Evolutionary conservation across 106 monocot genomes (phyloP).

Genomic region (Phalaenopsis equestris): DNA sequence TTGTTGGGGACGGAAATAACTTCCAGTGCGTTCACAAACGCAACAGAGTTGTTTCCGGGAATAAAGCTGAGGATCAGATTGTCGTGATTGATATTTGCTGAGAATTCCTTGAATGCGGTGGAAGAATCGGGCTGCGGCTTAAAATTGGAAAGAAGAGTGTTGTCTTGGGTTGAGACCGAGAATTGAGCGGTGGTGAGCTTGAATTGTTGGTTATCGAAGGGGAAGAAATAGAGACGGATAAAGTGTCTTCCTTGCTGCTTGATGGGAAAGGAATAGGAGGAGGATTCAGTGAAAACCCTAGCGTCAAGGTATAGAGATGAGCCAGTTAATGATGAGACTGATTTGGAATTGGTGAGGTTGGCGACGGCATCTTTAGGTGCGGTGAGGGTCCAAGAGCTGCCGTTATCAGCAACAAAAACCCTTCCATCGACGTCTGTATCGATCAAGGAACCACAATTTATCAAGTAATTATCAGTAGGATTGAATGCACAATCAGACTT

Average conservation of each 20-base stretch:
- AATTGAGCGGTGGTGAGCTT: slow-evolving; percentile 6
- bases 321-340: slow-evolving; percentile 17
- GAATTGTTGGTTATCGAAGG: slow-evolving; percentile 1
- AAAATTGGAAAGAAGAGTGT: neutral
- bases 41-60: neutral
- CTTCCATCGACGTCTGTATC: slow-evolving; percentile 25
- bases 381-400: slow-evolving; percentile 23
- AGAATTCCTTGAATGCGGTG: slow-evolving; percentile 7
- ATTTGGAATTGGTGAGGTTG: slow-evolving; percentile 20
- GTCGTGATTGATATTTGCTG: neutral
- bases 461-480: slow-evolving; percentile 69
- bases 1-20: slow-evolving; percentile 17
- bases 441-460: slow-evolving; percentile 61
- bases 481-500: slow-evolving; percentile 17
- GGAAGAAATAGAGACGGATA: slow-evolving; percentile 14
- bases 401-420: slow-evolving; percentile 38
- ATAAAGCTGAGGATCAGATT: slow-evolving; percentile 1
- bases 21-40: slow-evolving; percentile 10
- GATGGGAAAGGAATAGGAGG: slow-evolving; percentile 10
- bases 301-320: slow-evolving; percentile 6
- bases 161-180: slow-evolving; percentile 4
- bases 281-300: slow-evolving; percentile 1
- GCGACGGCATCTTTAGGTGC: slow-evolving; percentile 23
- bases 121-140: neutral
- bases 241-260: slow-evolving; percentile 7